Evolutionary conservation across 495 filamentous ascomycete species (phyloP).

Genomic region (Neurospora tetraspora): DNA sequence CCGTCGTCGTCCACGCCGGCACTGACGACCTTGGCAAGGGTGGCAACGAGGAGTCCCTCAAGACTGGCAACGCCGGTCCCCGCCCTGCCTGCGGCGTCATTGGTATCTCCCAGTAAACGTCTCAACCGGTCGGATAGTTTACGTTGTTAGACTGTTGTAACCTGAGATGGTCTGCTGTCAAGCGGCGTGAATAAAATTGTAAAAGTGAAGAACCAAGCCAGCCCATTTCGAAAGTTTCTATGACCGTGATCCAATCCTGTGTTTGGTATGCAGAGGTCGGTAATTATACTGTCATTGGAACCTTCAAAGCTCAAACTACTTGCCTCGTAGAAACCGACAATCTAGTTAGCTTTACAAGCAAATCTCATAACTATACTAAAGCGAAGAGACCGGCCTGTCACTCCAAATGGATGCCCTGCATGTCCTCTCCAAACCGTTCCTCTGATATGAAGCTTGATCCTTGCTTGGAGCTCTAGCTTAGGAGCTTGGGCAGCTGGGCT

Average conservation of each 20-base stretch:
- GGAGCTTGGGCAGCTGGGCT: not conserved
- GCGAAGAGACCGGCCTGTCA: not conserved
- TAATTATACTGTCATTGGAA: not conserved
- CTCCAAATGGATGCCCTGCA: not conserved
- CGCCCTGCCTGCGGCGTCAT: constrained; percentile 97
- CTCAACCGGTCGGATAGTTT: not conserved
- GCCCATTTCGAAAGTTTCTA: not conserved
- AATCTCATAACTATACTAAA: not conserved
- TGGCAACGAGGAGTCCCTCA: constrained; percentile 84
- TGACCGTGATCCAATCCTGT: not conserved
- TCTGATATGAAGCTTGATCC: not conserved
- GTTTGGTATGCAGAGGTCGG: not conserved
- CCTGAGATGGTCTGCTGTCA: not conserved
- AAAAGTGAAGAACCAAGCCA: not conserved
- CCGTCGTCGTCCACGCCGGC: constrained; percentile 86
- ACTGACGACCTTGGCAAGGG: constrained; percentile 94
- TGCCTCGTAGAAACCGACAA: not conserved
- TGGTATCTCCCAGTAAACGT: constrained; percentile 58
- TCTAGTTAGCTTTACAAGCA: not conserved
- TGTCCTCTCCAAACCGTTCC: not conserved
- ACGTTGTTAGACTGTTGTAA: not conserved
- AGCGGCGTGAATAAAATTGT: not conserved
- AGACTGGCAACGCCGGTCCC: constrained; percentile 88
- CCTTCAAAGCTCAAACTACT: not conserved
- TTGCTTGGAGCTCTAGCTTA: not conserved